Percentiles rank a stretch among this genome's conserved stretches.
phyloP scores from a whole-genome alignment of 257 asterid species.

The Cynanchum wilfordii region DNA sequence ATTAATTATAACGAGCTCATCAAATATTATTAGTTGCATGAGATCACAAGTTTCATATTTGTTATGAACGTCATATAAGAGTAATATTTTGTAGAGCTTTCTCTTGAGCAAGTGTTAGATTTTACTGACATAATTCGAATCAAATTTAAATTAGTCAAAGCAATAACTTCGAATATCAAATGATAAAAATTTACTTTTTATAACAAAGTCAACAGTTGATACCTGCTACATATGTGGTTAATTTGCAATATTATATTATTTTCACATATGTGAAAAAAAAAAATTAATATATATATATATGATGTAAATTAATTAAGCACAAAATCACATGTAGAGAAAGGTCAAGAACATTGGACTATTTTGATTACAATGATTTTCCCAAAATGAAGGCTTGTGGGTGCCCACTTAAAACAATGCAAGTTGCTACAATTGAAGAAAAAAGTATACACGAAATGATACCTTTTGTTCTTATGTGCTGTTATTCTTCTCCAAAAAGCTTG shows the following conservation, averaged over 20 bases:
- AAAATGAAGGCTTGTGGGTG: conserved; percentile 11
- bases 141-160: no score
- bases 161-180: no score
- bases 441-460: no score
- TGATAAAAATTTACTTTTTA: conserved; percentile 9
- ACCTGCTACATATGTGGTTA: conserved; percentile 1
- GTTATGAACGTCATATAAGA: no score
- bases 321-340: conserved; percentile 6
- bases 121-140: no score
- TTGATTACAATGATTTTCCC: conserved; percentile 10
- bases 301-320: neutral
- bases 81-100: no score
- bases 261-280: no score
- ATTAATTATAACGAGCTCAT: no score
- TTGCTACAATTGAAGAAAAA: conserved; percentile 4
- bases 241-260: no score
- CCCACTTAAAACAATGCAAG: conserved; percentile 11
- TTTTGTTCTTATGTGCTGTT: conserved; percentile 1
- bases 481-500: conserved; percentile 12
- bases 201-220: conserved; percentile 16
- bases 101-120: no score
- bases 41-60: no score
- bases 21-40: no score
- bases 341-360: conserved; percentile 5
- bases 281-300: neutral